Evolutionary conservation across 2,329 filamentous ascomycete species (phyloP), one percentile per base, ranked within the genome.

Genomic region (Pyrenophora teres): DNA sequence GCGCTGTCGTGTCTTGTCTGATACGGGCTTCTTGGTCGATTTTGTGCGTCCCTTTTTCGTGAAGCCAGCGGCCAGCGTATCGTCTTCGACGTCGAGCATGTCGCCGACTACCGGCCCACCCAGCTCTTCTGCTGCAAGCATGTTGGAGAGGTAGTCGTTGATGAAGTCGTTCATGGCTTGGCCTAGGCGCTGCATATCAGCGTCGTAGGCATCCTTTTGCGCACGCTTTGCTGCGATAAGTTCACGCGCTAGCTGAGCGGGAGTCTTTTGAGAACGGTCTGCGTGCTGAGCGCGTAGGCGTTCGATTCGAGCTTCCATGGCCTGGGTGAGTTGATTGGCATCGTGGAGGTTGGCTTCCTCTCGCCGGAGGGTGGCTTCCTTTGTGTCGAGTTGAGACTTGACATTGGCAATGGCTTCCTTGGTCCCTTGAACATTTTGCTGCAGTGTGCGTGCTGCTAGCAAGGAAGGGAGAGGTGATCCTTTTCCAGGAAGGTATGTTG

Each of bases 91-190:
- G 74, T 88, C 84, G 66, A 88, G 79, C 62, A 87, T 78, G 59
- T 90, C 87, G 3, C 91, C 89, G 0, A 92, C 89, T 9, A 92
- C 87, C 0, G 91, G 90, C 0, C 91, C 90, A 6, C 91, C 91
- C 1, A 92, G 80, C 65, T 92, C 89, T 74, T 95, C 91, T 0
- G 89, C 89, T 6, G 90, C 90, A 37, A 96, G 78, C 84, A 93
- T 89, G 3, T 83, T 75, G 1, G 88, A 88, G 1, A 96, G 80
- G 35, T 84, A 81, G 37, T 84, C 77, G 55, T 89, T 83, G 50
- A 93, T 86, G 65, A 95, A 95, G 13, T 76, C 77, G 57, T 87
- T 83, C 48, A 95, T 80, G 0, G 83, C 80, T 50, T 80, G 81
- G 48, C 88, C 82, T 13, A 94, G 76, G 36, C 76, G 78, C 1